Base-by-base conservation (phyloP, 257 asterid species). In the Asclepias syriaca region DNA sequence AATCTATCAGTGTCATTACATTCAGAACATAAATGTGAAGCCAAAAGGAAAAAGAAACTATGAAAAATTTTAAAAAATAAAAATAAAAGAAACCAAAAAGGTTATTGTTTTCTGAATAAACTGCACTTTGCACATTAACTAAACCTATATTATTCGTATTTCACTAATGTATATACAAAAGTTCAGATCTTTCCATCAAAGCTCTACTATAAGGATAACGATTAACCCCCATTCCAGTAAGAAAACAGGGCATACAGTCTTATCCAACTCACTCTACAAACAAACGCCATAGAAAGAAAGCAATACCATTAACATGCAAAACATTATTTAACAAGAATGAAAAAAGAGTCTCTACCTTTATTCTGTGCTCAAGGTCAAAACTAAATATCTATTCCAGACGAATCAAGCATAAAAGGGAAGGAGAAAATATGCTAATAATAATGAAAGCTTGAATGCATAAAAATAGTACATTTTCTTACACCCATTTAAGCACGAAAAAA, bases 1-100 rank as follows among this genome's bases (percentile, higher is more conserved):
- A 73, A 74, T 69, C 73, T 87, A 75, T 81, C 80, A 69, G 60
- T 78, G 46, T 73, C 82, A 39, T 63, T 43, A 46, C 51, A 78
- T 75, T 79, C 81, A 61, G 54, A 32, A 22, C 77, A 65, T 21
- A 43, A 56, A 66, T 9, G 67, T 24, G 39, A 29, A 72, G 6
- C 11, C 48, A 19, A 50, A 16, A 55, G 21, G 21, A 6, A 54
- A 50, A 51, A 10, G 13, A 13, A 48, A 6, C 10, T 0, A 8
- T 43, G 48, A 43, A 43, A 43, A 43, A 43, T 43, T 34, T 34
- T 43, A 7, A 43, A 43, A 43, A 43, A 43, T 43, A 43, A 43
- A 43, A 43, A 49, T 11, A 24, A 43, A 40, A 55, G 49, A 68
- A 59, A 22, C 32, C 37, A 61, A 53, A 68, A 50, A 21, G 9